Evolutionary conservation across 208 protist genomes (phyloP), one percentile per base, ranked within the genome.

Genomic region (Acanthamoeba healyi): DNA sequence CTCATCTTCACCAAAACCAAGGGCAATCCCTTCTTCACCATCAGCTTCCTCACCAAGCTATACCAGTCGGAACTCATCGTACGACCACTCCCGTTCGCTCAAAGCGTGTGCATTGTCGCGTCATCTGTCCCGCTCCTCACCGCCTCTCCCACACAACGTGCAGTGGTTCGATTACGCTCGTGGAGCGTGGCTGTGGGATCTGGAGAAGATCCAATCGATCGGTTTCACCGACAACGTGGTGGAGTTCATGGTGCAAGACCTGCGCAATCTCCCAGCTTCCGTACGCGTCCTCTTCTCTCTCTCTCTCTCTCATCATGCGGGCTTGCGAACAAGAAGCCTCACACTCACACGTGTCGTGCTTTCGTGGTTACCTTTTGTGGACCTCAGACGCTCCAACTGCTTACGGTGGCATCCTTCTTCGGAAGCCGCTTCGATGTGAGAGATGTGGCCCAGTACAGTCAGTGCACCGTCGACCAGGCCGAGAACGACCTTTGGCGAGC

Each of bases 181-280:
- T 22, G 54, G 61, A 22, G 7, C 36, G 10, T 92, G 86, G 86
- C 54, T 74, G 29, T 92, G 86, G 86, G 86, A 92, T 32, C 12
- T 92, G 61, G 86, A 63, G 40, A 92, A 70, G 34, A 92, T 92
- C 19, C 34, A 92, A 36, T 32, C 29, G 7, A 92, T 61, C 14
- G 34, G 38, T 12, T 92, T 49, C 86, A 92, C 86, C 26, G 86
- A 92, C 54, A 92, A 92, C 42, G 86, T 92, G 86, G 86, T 92
- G 29, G 86, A 92, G n/a, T 92, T 92, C 56, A 92, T 92, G 86
- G 86, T 56, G n/a, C 86, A 92, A 40, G 86, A 92, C 86, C 56
- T 92, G 24, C 40, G 44, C 51, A 92, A 67, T 0, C 86, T 92
- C 12, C 61, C 61, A 29, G 32, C 29, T 22, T 22, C 14, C 24